Percentiles rank a stretch among this genome's conserved stretches.
Conservation (phyloP, 176 grass and related monocot species). For the Eremochloa ophiuroides region DNA sequence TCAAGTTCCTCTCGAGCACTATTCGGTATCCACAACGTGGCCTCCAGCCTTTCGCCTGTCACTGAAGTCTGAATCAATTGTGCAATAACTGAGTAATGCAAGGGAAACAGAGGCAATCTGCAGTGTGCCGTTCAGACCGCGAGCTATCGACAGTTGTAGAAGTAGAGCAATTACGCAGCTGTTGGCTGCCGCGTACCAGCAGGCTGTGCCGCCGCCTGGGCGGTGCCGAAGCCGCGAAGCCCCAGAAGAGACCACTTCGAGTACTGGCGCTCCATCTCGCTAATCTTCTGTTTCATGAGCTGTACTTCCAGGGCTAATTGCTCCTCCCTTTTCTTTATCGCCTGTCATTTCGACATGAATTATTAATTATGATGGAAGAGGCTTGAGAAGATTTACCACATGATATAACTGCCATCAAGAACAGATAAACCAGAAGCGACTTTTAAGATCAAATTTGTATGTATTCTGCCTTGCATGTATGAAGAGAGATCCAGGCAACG, state of each 20-base stretch:
- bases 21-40: conserved; percentile 6
- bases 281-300: conserved; percentile 50
- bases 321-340: conserved; percentile 59
- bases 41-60: neutral
- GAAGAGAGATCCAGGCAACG: neutral
- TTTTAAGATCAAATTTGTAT: neutral
- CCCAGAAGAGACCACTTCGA: conserved; percentile 26
- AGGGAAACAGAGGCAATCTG: conserved; percentile 18
- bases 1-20: neutral
- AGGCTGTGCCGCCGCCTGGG: conserved; percentile 18
- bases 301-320: conserved; percentile 50
- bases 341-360: conserved; percentile 33
- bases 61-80: neutral
- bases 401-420: neutral
- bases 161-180: conserved; percentile 25
- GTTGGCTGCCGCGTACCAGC: conserved; percentile 4
- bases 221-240: conserved; percentile 26
- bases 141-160: conserved; percentile 2
- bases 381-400: neutral
- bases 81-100: conserved; percentile 1
- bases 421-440: neutral
- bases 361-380: neutral
- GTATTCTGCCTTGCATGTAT: neutral
- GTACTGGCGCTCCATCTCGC: conserved; percentile 52
- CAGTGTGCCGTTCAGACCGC: neutral